phyloP scores from a whole-genome alignment of 208 protist genomes.

The Acanthamoeba quina region DNA sequence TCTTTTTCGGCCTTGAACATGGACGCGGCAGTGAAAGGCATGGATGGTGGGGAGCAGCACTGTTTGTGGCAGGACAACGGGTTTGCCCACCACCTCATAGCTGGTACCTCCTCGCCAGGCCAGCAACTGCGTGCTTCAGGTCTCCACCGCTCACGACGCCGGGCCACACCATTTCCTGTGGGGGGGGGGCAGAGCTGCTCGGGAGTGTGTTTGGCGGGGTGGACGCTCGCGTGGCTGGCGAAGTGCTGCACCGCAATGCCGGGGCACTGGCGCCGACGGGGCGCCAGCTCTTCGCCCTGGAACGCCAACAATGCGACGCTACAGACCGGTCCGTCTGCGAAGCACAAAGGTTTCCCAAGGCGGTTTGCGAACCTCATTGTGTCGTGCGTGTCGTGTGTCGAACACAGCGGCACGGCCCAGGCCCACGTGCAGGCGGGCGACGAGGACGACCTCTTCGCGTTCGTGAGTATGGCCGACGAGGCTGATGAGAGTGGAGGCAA shows the following conservation, averaged over 20 bases:
- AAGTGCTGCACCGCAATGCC: background rate
- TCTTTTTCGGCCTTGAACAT: too few relatives aligned
- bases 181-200: background rate
- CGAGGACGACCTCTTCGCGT: conserved; percentile 19
- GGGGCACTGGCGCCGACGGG: background rate
- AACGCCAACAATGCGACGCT: background rate
- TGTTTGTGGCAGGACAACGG: background rate
- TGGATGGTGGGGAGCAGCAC: too few relatives aligned
- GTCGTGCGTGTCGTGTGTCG: background rate
- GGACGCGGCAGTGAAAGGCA: too few relatives aligned
- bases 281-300: background rate
- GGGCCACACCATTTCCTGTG: background rate
- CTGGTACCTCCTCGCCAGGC: background rate
- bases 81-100: background rate
- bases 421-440: background rate
- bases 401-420: background rate
- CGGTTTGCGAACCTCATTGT: background rate
- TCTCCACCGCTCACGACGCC: too few relatives aligned
- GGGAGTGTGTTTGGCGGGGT: background rate
- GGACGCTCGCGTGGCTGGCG: background rate
- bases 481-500: background rate
- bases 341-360: too few relatives aligned
- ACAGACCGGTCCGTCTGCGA: too few relatives aligned
- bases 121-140: background rate
- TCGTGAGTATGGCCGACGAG: conserved; percentile 8